Evolutionary conservation across 441 rosid species (phyloP), one percentile per base, ranked within the genome.

Genomic region (Aleurites moluccanus): DNA sequence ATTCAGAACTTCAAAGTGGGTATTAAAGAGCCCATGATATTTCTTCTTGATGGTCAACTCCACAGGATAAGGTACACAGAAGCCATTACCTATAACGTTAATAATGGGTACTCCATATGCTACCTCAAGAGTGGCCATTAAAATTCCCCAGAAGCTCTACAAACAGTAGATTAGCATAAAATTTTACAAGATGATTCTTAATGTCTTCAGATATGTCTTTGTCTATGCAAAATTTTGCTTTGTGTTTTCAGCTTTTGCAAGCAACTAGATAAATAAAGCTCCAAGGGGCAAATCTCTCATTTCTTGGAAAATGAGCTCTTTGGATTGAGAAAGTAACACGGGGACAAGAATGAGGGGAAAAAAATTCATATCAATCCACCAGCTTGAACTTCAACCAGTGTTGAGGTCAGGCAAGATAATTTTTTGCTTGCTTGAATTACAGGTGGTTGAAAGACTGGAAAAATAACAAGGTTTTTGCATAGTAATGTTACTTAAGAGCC

Each of bases 51-150:
- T 85, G 57, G 74, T 13, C 53, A 87, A 67, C 67, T 87, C 89
- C 85, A 85, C 69, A 40, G 87, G 78, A 72, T 83, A 80, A 63
- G 90, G 90, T 66, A 81, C 83, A 69, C 90, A 85, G 79, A 81
- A 87, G 28, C 77, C 82, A 45, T 85, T 82, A n/a, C 87, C 83
- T 16, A 81, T 82, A 38, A 89, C 80, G 73, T 73, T 85, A 55
- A 83, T 21, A 52, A 33, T 40, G 8, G 73, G 21, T 45, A 27
- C 70, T 15, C 13, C 73, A 28, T 35, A 18, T 60, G 25, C 69
- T 72, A 67, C 67, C 35, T 28, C 62, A 23, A 6, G 33, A 57
- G 62, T 10, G 21, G 15, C 28, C 62, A 56, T 53, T 23, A 20
- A 33, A 64, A 28, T 21, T 25, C 42, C 15, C 62, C 60, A 52